Conservation (phyloP, 495 filamentous ascomycete species). For the Cercophora samala region DNA sequence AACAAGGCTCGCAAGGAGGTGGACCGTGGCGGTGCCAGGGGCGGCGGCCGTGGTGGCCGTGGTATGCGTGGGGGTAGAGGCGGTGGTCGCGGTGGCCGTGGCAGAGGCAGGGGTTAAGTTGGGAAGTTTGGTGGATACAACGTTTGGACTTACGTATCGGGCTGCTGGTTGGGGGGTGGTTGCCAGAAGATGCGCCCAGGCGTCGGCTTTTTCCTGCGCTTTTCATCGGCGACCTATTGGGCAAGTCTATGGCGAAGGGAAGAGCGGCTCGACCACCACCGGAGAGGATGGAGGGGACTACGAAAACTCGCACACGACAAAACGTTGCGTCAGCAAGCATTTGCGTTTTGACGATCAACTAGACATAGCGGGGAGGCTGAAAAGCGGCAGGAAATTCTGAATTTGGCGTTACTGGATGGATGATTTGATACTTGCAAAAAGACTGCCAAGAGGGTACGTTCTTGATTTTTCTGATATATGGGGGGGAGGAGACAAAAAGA, state of each 20-base stretch:
- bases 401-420: neutral
- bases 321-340: neutral
- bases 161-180: neutral
- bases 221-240: neutral
- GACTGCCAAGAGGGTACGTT: neutral
- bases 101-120: conserved; percentile 24
- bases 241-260: neutral
- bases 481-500: conserved; percentile 5
- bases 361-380: neutral
- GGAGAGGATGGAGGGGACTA: neutral
- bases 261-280: neutral
- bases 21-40: conserved; percentile 53
- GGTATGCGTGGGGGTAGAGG: conserved; percentile 60
- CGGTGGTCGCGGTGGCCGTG: conserved; percentile 21
- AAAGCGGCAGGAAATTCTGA: neutral
- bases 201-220: neutral
- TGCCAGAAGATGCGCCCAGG: neutral
- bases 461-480: conserved; percentile 8
- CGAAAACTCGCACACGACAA: neutral
- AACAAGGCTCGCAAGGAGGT: conserved; percentile 97
- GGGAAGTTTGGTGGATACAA: conserved; percentile 12
- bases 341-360: neutral
- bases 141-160: neutral
- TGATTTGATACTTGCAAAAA: conserved; percentile 8
- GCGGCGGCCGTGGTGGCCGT: conserved; percentile 59